A percentile compares a stretch with the other conserved stretches of the same genome.
Evolutionary conservation across 2,329 filamentous ascomycete species (phyloP).

Genomic region (Microcyclospora pomicola): DNA sequence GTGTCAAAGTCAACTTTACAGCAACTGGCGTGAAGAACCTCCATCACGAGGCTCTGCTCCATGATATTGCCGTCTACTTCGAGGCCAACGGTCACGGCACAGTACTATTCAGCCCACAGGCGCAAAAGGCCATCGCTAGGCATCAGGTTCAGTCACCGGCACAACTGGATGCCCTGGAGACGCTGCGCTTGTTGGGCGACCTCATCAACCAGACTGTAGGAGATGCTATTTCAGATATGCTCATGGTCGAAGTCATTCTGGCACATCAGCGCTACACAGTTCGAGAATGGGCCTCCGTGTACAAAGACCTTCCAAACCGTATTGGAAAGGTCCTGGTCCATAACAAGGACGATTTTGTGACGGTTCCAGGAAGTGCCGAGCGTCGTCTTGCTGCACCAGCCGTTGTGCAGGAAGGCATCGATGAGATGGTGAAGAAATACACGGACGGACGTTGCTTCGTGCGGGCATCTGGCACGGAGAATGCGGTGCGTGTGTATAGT

Average conservation of each 20-base stretch:
- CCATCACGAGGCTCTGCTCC: conserved; percentile 89
- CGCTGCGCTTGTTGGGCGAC: conserved; percentile 67
- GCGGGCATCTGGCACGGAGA: conserved; percentile 85
- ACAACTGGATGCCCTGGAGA: conserved; percentile 78
- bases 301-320: conserved; percentile 86
- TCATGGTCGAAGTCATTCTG: conserved; percentile 89
- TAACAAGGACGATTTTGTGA: conserved; percentile 79
- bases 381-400: conserved; percentile 66
- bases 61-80: conserved; percentile 95
- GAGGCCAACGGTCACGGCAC: conserved; percentile 98
- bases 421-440: conserved; percentile 78
- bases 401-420: conserved; percentile 74
- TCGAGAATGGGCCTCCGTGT: conserved; percentile 78
- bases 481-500: conserved; percentile 89
- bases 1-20: conserved; percentile 82
- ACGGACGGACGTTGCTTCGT: conserved; percentile 82
- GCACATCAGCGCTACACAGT: conserved; percentile 88
- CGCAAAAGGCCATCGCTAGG: conserved; percentile 62
- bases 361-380: conserved; percentile 67
- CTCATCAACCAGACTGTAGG: conserved; percentile 98
- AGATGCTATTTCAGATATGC: conserved; percentile 87
- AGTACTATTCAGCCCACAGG: conserved; percentile 80
- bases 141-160: conserved; percentile 80
- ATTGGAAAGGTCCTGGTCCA: conserved; percentile 85
- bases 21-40: conserved; percentile 94